phyloP scores from a whole-genome alignment of 2,329 filamentous ascomycete genomes.

The Diaporthe sp. region DNA sequence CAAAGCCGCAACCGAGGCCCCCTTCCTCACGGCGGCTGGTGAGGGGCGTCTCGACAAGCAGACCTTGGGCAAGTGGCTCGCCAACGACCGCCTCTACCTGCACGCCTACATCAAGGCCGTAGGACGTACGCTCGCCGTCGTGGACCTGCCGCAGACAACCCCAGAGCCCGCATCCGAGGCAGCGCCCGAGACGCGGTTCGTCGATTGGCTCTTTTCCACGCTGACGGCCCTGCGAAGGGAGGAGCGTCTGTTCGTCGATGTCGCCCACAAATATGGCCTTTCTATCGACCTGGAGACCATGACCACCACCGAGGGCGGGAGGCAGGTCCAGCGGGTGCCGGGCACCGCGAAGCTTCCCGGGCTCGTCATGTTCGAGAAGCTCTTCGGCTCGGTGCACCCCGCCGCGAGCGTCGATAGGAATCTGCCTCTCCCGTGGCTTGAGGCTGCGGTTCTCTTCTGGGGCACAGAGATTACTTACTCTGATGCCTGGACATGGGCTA shows the following conservation, averaged over 20 bases:
- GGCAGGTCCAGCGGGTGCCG: slow-evolving; percentile 42
- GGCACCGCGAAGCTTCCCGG: slow-evolving; percentile 56
- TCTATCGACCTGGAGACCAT: slow-evolving; percentile 56
- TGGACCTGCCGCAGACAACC: slow-evolving; percentile 64
- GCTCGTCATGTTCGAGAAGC: slow-evolving; percentile 55
- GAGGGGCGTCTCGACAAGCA: slow-evolving; percentile 70
- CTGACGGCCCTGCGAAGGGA: slow-evolving; percentile 77
- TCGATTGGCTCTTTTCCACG: slow-evolving; percentile 74
- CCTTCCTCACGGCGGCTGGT: slow-evolving; percentile 76
- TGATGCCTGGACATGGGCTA: slow-evolving; percentile 70
- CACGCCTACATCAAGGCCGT: slow-evolving; percentile 79
- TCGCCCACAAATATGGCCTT: slow-evolving; percentile 72
- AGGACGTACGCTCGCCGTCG: slow-evolving; percentile 73
- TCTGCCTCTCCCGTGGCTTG: slow-evolving; percentile 65
- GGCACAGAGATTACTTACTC: slow-evolving; percentile 79
- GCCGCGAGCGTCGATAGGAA: slow-evolving; percentile 53
- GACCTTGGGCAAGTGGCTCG: slow-evolving; percentile 75
- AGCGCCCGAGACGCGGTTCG: slow-evolving; percentile 66
- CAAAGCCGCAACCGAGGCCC: slow-evolving; percentile 72
- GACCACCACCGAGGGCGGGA: slow-evolving; percentile 34
- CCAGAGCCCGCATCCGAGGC: slow-evolving; percentile 43
- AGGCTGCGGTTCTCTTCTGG: slow-evolving; percentile 82
- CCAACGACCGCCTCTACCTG: slow-evolving; percentile 79
- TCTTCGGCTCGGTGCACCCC: slow-evolving; percentile 68
- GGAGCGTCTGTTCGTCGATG: slow-evolving; percentile 76